Conservation (phyloP, 495 filamentous ascomycete genomes). For the Tetracladium marchalianum region DNA sequence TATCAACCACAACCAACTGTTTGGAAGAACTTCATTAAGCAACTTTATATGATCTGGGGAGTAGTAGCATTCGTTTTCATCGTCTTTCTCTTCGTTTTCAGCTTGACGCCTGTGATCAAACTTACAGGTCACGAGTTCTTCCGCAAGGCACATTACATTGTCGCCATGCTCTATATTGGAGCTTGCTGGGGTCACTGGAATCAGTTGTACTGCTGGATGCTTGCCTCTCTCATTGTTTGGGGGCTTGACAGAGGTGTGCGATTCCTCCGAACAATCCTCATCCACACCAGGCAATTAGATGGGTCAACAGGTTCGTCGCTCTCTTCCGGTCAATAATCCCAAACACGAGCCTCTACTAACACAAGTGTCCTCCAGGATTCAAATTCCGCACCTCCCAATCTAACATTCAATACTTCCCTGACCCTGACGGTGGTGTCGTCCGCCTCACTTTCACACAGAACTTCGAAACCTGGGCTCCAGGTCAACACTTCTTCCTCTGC, state of each 20-base stretch:
- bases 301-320: slow-evolving; percentile 17
- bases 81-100: slow-evolving; percentile 42
- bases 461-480: slow-evolving; percentile 46
- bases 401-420: slow-evolving; percentile 33
- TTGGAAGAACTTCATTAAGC: slow-evolving; percentile 38
- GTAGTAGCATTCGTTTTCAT: slow-evolving; percentile 52
- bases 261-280: slow-evolving; percentile 36
- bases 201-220: slow-evolving; percentile 49
- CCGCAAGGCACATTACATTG: slow-evolving; percentile 50
- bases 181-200: slow-evolving; percentile 62
- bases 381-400: slow-evolving; percentile 42
- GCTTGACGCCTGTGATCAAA: slow-evolving; percentile 41
- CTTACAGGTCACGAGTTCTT: slow-evolving; percentile 62
- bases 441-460: slow-evolving; percentile 45
- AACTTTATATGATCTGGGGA: slow-evolving; percentile 55
- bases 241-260: slow-evolving; percentile 43
- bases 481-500: slow-evolving; percentile 57
- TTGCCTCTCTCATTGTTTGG: slow-evolving; percentile 48
- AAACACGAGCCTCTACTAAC: not conserved
- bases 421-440: slow-evolving; percentile 41
- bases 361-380: slow-evolving; percentile 13
- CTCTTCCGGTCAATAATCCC: not conserved
- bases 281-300: slow-evolving; percentile 38
- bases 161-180: slow-evolving; percentile 56
- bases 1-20: slow-evolving; percentile 55